These are phyloP conservation scores for Microthlaspi erraticum DNA, from an alignment of 345 rosid species.

Conservation along the genomic window DNA sequence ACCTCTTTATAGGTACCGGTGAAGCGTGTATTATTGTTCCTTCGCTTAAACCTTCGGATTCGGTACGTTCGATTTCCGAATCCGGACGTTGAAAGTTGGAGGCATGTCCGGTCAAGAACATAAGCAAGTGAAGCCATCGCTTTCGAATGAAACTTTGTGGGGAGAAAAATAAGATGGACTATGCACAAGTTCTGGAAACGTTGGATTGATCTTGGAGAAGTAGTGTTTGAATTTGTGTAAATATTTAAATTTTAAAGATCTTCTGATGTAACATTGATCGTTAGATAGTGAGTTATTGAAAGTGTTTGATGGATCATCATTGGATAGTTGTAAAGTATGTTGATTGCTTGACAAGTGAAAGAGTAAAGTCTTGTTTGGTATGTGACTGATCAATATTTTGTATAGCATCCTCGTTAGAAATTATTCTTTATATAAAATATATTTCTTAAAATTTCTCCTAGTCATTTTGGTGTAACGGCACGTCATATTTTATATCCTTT, in stretches of 20 bases:
- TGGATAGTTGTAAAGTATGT: not conserved
- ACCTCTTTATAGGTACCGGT: conserved; percentile 46
- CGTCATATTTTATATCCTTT: too few relatives aligned
- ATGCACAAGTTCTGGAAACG: too few relatives aligned
- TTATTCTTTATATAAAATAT: too few relatives aligned
- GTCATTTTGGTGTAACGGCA: too few relatives aligned
- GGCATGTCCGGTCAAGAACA: too few relatives aligned
- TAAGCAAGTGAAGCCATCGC: too few relatives aligned
- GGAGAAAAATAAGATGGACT: too few relatives aligned
- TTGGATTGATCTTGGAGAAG: not conserved
- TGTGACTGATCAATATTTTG: not conserved
- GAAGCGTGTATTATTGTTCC: conserved; percentile 20
- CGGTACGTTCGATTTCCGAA: conserved; percentile 18
- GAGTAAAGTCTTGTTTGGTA: not conserved
- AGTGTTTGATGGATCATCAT: not conserved
- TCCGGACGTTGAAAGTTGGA: conserved; percentile 24
- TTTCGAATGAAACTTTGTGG: too few relatives aligned
- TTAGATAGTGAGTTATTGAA: not conserved
- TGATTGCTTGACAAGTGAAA: conserved; percentile 12
- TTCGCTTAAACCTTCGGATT: conserved; percentile 17
- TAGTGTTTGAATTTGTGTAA: conserved; percentile 7
- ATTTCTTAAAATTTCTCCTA: too few relatives aligned
- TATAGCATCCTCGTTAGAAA: too few relatives aligned
- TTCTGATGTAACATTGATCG: conserved; percentile 1
- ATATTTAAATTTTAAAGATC: conserved; percentile 18